These are phyloP conservation scores for Diaporthe amygdali DNA, from an alignment of 2,329 filamentous ascomycete species.

Conservation along the genomic window DNA sequence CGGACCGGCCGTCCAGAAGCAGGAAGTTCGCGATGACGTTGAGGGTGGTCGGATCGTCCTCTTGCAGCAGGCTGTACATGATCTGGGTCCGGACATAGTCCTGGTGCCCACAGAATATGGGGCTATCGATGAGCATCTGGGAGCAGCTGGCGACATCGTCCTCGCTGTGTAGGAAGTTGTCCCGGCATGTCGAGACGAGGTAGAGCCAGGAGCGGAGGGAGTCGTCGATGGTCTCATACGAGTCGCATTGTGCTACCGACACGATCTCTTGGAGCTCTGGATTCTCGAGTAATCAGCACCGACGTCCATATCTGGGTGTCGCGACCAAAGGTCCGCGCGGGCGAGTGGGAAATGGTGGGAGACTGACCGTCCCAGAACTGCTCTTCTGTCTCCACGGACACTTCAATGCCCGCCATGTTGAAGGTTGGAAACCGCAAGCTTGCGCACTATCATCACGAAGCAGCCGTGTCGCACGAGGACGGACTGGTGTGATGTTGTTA, in stretches of 20 bases:
- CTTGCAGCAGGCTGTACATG: constrained; percentile 87
- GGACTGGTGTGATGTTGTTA: not conserved
- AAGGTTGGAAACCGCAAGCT: constrained; percentile 14
- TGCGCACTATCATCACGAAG: constrained; percentile 25
- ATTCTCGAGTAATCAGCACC: not conserved
- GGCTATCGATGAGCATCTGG: constrained; percentile 76
- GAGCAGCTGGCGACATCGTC: constrained; percentile 83
- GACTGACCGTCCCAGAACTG: constrained; percentile 85
- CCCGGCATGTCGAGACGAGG: constrained; percentile 77
- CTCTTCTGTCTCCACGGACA: constrained; percentile 77
- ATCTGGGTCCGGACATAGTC: constrained; percentile 94
- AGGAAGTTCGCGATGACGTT: constrained; percentile 85
- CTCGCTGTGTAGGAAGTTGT: constrained; percentile 75
- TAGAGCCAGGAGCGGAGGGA: constrained; percentile 83
- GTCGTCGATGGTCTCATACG: constrained; percentile 75
- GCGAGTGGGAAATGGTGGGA: constrained; percentile 24
- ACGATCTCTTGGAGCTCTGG: constrained; percentile 56
- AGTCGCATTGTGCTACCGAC: constrained; percentile 48
- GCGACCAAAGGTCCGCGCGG: not conserved
- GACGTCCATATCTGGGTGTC: not conserved
- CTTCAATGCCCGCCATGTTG: constrained; percentile 69
- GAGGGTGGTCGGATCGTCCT: constrained; percentile 81
- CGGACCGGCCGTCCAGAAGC: constrained; percentile 81
- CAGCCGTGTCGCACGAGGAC: not conserved
- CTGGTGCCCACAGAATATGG: constrained; percentile 74